phyloP scores from a whole-genome alignment of 1,139 yeast genomes.

The Blastobotrys niveus region DNA sequence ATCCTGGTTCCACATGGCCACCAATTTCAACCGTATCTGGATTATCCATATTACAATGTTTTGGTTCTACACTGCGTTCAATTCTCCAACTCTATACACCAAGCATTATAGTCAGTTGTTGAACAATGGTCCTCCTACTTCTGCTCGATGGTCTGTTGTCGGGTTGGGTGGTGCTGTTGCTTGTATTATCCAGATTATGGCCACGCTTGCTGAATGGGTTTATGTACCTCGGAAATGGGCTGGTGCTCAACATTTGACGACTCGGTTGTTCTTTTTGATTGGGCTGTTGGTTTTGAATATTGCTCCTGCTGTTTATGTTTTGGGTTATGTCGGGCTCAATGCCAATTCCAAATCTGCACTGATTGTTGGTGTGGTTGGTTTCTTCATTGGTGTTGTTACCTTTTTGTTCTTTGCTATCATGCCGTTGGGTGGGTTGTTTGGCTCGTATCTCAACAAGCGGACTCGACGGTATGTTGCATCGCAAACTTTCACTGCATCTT shows the following conservation, averaged over 20 bases:
- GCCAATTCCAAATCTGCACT: constrained; percentile 68
- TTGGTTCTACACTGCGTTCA: constrained; percentile 94
- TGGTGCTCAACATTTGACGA: constrained; percentile 93
- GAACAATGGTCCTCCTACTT: constrained; percentile 79
- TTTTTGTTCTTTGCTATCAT: constrained; percentile 80
- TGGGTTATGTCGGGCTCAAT: constrained; percentile 63
- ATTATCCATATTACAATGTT: constrained; percentile 79
- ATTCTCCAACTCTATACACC: constrained; percentile 88
- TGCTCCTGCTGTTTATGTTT: constrained; percentile 82
- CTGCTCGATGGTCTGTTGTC: constrained; percentile 86
- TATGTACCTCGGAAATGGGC: constrained; percentile 99
- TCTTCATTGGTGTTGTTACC: constrained; percentile 82
- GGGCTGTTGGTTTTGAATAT: constrained; percentile 64
- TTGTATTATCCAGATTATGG: constrained; percentile 68
- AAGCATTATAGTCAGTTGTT: constrained; percentile 74
- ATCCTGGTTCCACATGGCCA: constrained; percentile 94
- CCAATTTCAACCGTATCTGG: constrained; percentile 98
- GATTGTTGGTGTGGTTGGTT: constrained; percentile 80
- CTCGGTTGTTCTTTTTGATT: constrained; percentile 74
- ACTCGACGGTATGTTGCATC: constrained; percentile 89
- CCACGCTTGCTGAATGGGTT: constrained; percentile 90
- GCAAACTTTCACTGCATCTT: constrained; percentile 93
- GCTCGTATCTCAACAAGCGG: constrained; percentile 80
- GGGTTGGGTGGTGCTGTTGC: constrained; percentile 94
- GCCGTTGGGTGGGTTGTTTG: constrained; percentile 97